A percentile compares a stretch with the other conserved stretches of the same genome.
phyloP scores from a whole-genome alignment of 75 land plant species.

The Isoetes taiwanensis region DNA sequence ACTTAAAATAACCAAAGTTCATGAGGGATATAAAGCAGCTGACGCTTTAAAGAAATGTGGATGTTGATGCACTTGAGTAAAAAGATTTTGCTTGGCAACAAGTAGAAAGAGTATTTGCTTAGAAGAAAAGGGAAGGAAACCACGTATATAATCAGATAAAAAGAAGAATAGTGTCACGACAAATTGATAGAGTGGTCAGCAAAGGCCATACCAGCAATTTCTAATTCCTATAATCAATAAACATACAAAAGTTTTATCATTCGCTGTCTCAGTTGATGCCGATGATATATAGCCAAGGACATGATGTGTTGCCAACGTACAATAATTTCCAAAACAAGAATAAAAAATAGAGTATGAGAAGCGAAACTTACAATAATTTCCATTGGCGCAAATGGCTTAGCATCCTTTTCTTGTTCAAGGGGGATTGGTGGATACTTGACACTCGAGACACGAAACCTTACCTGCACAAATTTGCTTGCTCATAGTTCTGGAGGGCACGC shows the following conservation, averaged over 20 bases:
- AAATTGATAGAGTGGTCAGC: too few species aligned
- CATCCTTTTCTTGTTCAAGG: constrained; percentile 45
- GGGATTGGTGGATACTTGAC: constrained; percentile 72
- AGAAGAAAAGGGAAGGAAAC: too few species aligned
- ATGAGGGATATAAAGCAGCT: too few species aligned
- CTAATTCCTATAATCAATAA: not conserved
- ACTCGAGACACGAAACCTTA: constrained; percentile 56
- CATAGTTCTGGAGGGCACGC: not conserved
- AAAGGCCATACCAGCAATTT: too few species aligned
- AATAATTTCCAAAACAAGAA: not conserved
- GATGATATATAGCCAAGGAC: not conserved
- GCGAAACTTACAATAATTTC: constrained; percentile 44
- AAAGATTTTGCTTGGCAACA: too few species aligned
- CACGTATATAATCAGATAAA: too few species aligned
- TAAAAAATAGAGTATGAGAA: not conserved
- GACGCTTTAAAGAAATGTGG: too few species aligned
- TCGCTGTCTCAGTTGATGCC: too few species aligned
- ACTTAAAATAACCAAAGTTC: too few species aligned
- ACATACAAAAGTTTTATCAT: not conserved
- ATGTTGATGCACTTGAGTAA: too few species aligned
- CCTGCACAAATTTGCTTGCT: constrained; percentile 24
- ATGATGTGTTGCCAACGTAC: not conserved
- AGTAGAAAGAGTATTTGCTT: too few species aligned
- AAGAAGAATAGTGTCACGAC: too few species aligned
- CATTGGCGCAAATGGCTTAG: constrained; percentile 88